A percentile compares a stretch with the other conserved stretches of the same genome.
Conservation (phyloP, 2,329 filamentous ascomycete species). For the Ophiocordyceps camponoti-saundersi region DNA sequence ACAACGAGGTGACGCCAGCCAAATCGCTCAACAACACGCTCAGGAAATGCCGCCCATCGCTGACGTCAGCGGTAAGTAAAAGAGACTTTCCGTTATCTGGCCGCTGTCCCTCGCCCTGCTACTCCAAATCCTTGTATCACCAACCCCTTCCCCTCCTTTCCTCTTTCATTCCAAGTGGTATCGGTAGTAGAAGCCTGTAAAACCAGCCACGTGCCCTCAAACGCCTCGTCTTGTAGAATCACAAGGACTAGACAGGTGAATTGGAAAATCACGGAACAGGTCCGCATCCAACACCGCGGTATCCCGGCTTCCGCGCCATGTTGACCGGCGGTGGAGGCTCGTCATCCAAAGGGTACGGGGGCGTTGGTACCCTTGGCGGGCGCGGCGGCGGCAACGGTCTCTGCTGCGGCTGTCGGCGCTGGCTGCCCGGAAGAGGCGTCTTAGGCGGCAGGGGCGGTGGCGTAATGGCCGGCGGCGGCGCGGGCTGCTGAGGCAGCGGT, state of each 20-base stretch:
- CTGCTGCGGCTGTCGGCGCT: constrained; percentile 7
- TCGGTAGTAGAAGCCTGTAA: not conserved
- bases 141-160: not conserved
- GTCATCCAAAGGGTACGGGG: constrained; percentile 66
- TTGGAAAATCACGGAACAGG: not conserved
- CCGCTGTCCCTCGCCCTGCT: no score
- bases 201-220: not conserved
- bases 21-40: no score
- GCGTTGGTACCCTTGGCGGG: constrained; percentile 19
- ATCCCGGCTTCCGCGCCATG: constrained; percentile 71
- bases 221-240: not conserved
- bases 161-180: not conserved
- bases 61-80: not conserved
- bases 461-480: constrained; percentile 21
- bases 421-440: constrained; percentile 45
- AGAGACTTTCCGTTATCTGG: no score
- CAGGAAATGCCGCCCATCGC: not conserved
- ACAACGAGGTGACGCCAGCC: no score
- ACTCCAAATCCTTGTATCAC: not conserved
- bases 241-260: not conserved
- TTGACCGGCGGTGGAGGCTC: constrained; percentile 75
- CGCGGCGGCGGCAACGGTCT: constrained; percentile 12
- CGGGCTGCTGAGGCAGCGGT: constrained; percentile 16
- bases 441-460: constrained; percentile 65
- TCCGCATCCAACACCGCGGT: constrained; percentile 9